Evolutionary conservation across 345 rosid species (phyloP), one percentile per base, ranked within the genome.

Genomic region (Pelargonium nanum): DNA sequence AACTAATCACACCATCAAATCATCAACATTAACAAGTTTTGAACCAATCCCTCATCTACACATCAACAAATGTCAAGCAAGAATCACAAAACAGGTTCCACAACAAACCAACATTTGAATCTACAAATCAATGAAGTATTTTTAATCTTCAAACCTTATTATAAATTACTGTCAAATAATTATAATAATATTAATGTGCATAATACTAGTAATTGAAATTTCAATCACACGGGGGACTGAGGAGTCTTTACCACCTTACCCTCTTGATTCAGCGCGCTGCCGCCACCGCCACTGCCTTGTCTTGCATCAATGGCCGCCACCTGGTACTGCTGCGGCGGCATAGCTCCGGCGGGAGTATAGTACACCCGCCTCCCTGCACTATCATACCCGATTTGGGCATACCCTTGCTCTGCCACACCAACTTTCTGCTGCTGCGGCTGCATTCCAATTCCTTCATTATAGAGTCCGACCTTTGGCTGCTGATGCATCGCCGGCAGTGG

Each of bases 351-450:
- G 13, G 74, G 34, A 1, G 69, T 65, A 69, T 72, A 78, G 64
- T 80, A 85, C 25, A 80, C 76, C 62, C 71, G 85, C 70, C 87
- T 74, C 48, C 90, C 87, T 0, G 83, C 68, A 30, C 75, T 66
- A 25, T 81, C 86, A 26, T 74, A 80, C 9, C 62, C 81, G 58
- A 79, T 64, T 59, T 74, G 85, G 22, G 77, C 56, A 62, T 65
- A 75, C 6, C 80, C 78, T 0, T 66, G 45, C 60, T 78, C 82
- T 0, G 74, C 64, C 58, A 60, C 61, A 4, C 60, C 70, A 44
- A 63, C 60, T 61, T 66, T 74, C n/a, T 60, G 57, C 53, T 63
- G 78, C 62, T 60, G 23, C 30, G 60, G 74, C 61, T 64, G 56
- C 28, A 67, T 53, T 52, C 78, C 76, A 22, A 67, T 56, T 30